These are phyloP conservation scores for Sporodiniella umbellata DNA, from an alignment of 371 early-diverging fungal genomes.

Conservation along the genomic window DNA sequence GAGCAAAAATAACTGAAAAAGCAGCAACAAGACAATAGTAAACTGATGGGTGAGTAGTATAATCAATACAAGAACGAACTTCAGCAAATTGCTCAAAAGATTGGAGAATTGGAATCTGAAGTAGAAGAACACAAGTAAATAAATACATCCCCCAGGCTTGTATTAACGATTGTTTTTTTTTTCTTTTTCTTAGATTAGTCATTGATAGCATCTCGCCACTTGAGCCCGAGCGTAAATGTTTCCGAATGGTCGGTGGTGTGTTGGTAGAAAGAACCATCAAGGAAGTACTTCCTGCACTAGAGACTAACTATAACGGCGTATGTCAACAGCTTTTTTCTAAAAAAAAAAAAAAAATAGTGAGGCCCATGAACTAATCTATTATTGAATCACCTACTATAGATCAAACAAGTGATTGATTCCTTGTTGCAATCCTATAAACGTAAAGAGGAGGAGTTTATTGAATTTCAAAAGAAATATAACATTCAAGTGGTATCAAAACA, in stretches of 20 bases:
- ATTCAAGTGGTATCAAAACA: constrained; percentile 46
- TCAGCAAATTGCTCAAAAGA: constrained; percentile 80
- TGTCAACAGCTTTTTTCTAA: too few relatives aligned
- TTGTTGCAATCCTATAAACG: constrained; percentile 77
- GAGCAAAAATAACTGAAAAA: neutral
- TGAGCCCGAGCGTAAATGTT: constrained; percentile 84
- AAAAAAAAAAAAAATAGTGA: too few relatives aligned
- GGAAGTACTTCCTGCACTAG: constrained; percentile 88
- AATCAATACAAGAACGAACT: constrained; percentile 86
- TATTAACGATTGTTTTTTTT: too few relatives aligned
- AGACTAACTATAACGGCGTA: constrained; percentile 86
- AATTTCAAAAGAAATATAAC: constrained; percentile 81
- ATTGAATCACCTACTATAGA: constrained; percentile 33
- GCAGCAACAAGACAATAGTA: constrained; percentile 1
- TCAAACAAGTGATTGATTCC: constrained; percentile 74
- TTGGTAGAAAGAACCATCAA: constrained; percentile 89
- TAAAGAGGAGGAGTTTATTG: constrained; percentile 85
- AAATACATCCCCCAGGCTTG: too few relatives aligned
- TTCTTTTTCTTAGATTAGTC: constrained; percentile 65
- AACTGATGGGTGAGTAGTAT: constrained; percentile 39
- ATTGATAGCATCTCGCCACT: constrained; percentile 89
- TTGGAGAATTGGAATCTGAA: constrained; percentile 93
- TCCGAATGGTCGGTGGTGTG: constrained; percentile 91
- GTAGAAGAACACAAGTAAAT: constrained; percentile 90
- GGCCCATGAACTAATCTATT: neutral